Evolutionary conservation across 2,329 filamentous ascomycete genomes (phyloP), one percentile per base, ranked within the genome.

Genomic region (Pseudocercospora crystallina): DNA sequence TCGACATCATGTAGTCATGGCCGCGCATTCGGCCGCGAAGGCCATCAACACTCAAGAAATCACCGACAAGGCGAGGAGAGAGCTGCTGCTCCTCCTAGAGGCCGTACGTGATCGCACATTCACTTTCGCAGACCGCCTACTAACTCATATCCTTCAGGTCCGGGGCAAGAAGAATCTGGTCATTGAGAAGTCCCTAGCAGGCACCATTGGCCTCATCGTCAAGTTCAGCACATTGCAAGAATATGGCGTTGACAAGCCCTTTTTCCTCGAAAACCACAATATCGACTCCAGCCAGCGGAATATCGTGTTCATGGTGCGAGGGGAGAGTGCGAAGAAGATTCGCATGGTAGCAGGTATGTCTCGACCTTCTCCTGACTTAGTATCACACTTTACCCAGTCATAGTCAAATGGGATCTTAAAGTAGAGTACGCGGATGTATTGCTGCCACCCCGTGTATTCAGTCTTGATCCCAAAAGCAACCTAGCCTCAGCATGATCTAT

Each of bases 121-220:
- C 59, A 59, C 51, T 46, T 47, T 33, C 17, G 33, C 15, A 13
- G 14, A 29, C 38, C 36, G 14, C 39, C 43, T 20, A 8, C 39
- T 39, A 33, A 48, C 57, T 61, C 43, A 63, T 50, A 38, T 26
- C 30, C 42, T 13, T 8, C 46, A 99, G 94, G 90, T 97, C 60
- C 89, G 92, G 69, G 95, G 95, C 62, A 99, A 97, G 82, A 99
- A 99, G 80, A 97, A 96, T 67, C 79, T 99, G 55, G 88, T 99
- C 45, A 86, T 99, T 67, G 92, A 97, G 70, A 89, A 87, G 71
- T 86, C 85, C 63, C 80, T 99, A 62, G 90, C 92, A 61, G 94
- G 92, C 17, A 89, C 91, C 29, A 81, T 99, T 61, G 90, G 91
- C 53, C 80, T 92, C 53, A 86, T 99, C 61, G 90, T 95, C 74